Evolutionary conservation across 1,284 basidiomycete species (phyloP), one percentile per base, ranked within the genome.

Genomic region (Boletus austroedulis): DNA sequence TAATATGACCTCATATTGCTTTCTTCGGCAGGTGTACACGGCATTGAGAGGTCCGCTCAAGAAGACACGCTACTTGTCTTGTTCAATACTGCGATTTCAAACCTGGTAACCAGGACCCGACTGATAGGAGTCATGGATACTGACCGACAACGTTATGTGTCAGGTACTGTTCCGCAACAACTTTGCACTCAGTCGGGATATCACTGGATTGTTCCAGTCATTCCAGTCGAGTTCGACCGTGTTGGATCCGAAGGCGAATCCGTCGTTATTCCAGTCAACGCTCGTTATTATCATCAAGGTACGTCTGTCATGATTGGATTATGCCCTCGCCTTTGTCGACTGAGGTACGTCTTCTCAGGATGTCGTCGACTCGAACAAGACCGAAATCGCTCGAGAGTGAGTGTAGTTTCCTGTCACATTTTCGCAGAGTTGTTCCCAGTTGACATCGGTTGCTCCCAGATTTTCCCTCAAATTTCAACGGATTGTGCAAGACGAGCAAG

Each of bases 251-350:
- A 74, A 76, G 9, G 73, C 79, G 0, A 87, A 86, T 64, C 83
- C 82, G 0, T 75, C 77, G 4, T 69, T 87, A 2, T 87, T 87
- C 72, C 79, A 80, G 58, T 85, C 83, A 0, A 82, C 76, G 0
- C 68, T 87, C 17, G 79, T 78, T 2, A 84, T 87, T 57, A 84
- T 87, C 48, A 86, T 87, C 68, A 87, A 85, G 76, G 84, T 79
- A 17, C 2, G 44, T 41, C 5, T 31, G 0, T 6, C 7, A 11
- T 1, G 15, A 19, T 40, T 24, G 7, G 2, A 5, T n/a, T n/a
- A n/a, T n/a, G n/a, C n/a, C n/a, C n/a, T n/a, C n/a, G n/a, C n/a
- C n/a, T 28, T 28, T 7, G 7, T 28, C 26, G 26, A 7, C 26
- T 28, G 26, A 28, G 7, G 26, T 28, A 28, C 26, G 7, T 28